Evolutionary conservation across 768 basidiomycete genomes (phyloP).

Genomic region (Lentinula edodes): DNA sequence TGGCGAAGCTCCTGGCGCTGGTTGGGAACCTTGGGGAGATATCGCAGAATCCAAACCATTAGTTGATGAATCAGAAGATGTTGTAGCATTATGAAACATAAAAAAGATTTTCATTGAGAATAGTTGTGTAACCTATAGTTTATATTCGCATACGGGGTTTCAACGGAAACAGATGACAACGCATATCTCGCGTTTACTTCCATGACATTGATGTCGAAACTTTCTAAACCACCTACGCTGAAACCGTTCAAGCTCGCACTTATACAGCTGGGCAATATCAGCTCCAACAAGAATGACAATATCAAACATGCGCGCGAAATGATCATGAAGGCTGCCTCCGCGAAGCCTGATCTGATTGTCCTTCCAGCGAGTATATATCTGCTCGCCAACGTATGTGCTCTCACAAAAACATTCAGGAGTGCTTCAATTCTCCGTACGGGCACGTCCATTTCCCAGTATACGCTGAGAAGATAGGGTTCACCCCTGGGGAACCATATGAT

Average conservation of each 20-base stretch:
- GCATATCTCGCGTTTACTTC: neutral
- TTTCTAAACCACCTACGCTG: constrained; percentile 31
- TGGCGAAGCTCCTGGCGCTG: neutral
- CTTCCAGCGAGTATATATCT: constrained; percentile 45
- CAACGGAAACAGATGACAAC: too few relatives aligned
- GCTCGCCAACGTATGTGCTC: neutral
- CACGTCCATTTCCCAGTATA: constrained; percentile 75
- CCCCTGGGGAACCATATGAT: constrained; percentile 54
- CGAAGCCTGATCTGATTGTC: constrained; percentile 77
- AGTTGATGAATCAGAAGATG: neutral
- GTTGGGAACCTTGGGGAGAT: neutral
- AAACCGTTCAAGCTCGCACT: constrained; percentile 82
- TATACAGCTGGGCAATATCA: constrained; percentile 80
- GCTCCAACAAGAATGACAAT: constrained; percentile 70
- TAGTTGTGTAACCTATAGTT: neutral
- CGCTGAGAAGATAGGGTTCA: constrained; percentile 72
- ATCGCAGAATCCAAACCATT: neutral
- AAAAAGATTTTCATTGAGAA: too few relatives aligned
- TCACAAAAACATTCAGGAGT: constrained; percentile 48
- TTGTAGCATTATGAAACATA: neutral
- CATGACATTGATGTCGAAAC: constrained; percentile 17
- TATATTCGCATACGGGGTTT: neutral
- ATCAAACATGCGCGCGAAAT: constrained; percentile 77
- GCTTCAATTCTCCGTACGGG: constrained; percentile 85
- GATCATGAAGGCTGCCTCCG: constrained; percentile 66